Conservation (phyloP, 2,329 filamentous ascomycete genomes). For the Diplodia intermedia region DNA sequence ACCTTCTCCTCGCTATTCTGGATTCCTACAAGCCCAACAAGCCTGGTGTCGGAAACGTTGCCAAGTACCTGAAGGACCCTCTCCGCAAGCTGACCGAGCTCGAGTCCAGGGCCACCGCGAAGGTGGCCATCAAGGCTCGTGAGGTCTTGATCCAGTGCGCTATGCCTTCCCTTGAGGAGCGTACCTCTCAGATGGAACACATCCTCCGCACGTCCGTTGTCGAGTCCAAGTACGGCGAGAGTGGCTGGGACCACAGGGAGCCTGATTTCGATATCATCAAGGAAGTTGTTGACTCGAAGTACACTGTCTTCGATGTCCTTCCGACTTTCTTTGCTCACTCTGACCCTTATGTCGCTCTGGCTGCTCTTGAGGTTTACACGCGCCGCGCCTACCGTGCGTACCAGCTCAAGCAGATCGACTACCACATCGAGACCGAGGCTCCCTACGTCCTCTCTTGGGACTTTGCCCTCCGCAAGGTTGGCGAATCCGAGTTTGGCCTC, state of each 20-base stretch:
- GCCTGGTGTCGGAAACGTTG: constrained; percentile 85
- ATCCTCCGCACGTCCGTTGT: constrained; percentile 95
- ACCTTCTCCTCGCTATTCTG: constrained; percentile 86
- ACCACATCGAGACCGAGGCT: constrained; percentile 77
- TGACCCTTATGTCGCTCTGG: constrained; percentile 92
- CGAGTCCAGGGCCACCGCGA: constrained; percentile 83
- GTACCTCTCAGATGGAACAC: constrained; percentile 96
- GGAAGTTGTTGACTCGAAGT: constrained; percentile 98
- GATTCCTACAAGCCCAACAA: constrained; percentile 96
- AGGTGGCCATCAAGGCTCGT: constrained; percentile 95
- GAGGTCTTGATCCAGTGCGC: constrained; percentile 98
- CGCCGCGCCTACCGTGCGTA: constrained; percentile 97
- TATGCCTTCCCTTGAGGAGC: constrained; percentile 93
- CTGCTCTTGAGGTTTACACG: constrained; percentile 93
- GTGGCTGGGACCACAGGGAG: constrained; percentile 94
- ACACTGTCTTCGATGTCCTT: constrained; percentile 96
- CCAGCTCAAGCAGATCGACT: constrained; percentile 85
- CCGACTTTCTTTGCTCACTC: constrained; percentile 94
- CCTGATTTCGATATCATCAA: constrained; percentile 90
- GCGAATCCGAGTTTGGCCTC: constrained; percentile 86
- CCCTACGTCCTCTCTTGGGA: constrained; percentile 91
- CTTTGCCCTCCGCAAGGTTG: constrained; percentile 92
- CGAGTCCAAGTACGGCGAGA: constrained; percentile 96
- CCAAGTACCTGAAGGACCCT: constrained; percentile 82
- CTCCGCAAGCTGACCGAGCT: constrained; percentile 90